These are phyloP conservation scores for Geranium brycei DNA, from an alignment of 345 rosid genomes.

Conservation along the genomic window DNA sequence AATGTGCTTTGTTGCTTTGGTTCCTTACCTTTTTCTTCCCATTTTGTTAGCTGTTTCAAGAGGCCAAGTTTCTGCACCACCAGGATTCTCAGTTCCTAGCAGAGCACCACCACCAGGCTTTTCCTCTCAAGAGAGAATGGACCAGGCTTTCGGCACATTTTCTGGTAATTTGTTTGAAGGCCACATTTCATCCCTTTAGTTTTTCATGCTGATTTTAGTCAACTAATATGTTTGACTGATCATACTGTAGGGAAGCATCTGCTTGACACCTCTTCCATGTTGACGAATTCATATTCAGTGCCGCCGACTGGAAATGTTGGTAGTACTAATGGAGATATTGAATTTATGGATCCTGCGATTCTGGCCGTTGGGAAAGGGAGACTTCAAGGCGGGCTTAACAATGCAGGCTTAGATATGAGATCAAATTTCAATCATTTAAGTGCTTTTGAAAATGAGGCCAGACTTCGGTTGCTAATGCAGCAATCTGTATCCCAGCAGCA, in stretches of 20 bases:
- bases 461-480: conserved; percentile 21
- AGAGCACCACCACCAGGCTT: conserved; percentile 88
- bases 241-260: conserved; percentile 24
- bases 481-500: conserved; percentile 24
- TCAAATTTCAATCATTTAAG: conserved; percentile 14
- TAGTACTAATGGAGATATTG: conserved; percentile 17
- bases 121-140: conserved; percentile 49
- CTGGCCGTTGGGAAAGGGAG: conserved; percentile 28
- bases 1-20: neutral
- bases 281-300: conserved; percentile 9
- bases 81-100: conserved; percentile 71
- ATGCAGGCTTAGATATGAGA: conserved; percentile 21
- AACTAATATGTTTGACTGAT: neutral
- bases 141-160: conserved; percentile 28
- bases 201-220: neutral
- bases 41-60: conserved; percentile 28
- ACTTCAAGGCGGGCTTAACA: conserved; percentile 15
- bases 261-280: conserved; percentile 11
- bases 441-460: conserved; percentile 23
- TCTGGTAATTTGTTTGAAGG: conserved; percentile 23
- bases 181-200: neutral
- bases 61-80: conserved; percentile 65
- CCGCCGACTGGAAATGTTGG: conserved; percentile 15
- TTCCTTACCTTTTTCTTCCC: conserved; percentile 3
- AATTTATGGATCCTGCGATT: conserved; percentile 38